These are phyloP conservation scores for Oxytropis ochrocephala DNA, from an alignment of 306 rosid genomes.

Conservation along the genomic window DNA sequence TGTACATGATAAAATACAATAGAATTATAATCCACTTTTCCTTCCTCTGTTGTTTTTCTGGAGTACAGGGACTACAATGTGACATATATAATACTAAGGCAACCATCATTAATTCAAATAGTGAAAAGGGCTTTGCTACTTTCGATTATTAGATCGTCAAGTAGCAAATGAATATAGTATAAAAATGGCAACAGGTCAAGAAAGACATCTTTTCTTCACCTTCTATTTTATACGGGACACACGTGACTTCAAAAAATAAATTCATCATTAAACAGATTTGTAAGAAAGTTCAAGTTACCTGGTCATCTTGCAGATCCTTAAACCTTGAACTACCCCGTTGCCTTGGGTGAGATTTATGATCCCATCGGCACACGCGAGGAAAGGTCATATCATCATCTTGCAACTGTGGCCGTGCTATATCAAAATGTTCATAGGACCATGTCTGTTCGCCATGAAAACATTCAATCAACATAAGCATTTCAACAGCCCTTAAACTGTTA, in stretches of 20 bases:
- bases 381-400: slow-evolving; percentile 26
- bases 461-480: slow-evolving; percentile 1
- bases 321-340: slow-evolving; percentile 35
- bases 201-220: background rate
- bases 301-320: slow-evolving; percentile 41
- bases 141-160: slow-evolving; percentile 11
- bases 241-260: background rate
- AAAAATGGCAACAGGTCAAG: background rate
- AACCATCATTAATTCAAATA: slow-evolving; percentile 8
- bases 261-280: background rate
- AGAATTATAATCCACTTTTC: slow-evolving; percentile 17
- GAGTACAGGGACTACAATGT: background rate
- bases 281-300: slow-evolving; percentile 31
- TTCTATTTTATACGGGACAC: background rate
- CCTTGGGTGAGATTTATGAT: slow-evolving; percentile 31
- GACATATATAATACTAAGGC: background rate
- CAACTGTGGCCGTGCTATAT: slow-evolving; percentile 42
- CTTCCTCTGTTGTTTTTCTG: background rate
- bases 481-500: background rate
- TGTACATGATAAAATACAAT: slow-evolving; percentile 1
- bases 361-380: slow-evolving; percentile 64
- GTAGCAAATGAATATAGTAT: background rate
- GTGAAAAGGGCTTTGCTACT: background rate
- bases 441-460: slow-evolving; percentile 31
- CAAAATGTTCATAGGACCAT: slow-evolving; percentile 64